These are phyloP conservation scores for Sisymbrium altissimum DNA, from an alignment of 345 rosid genomes.

Conservation along the genomic window DNA sequence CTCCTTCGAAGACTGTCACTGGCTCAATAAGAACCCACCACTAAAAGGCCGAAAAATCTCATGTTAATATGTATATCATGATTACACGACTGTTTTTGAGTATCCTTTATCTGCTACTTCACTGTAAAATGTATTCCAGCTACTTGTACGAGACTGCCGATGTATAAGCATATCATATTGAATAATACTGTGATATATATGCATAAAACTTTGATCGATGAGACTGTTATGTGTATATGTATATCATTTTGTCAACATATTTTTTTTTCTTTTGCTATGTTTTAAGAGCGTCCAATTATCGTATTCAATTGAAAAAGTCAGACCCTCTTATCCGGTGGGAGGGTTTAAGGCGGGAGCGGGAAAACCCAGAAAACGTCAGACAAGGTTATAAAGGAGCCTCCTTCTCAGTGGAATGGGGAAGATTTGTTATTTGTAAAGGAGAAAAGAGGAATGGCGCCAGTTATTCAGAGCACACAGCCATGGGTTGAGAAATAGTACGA, in stretches of 20 bases:
- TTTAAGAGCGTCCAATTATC: background rate
- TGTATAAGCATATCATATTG: background rate
- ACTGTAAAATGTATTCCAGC: background rate
- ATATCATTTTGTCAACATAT: background rate
- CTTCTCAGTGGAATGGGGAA: background rate
- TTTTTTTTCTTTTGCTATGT: background rate
- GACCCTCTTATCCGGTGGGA: background rate
- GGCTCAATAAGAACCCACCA: slow-evolving; percentile 54
- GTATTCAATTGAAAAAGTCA: background rate
- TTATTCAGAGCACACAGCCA: slow-evolving; percentile 77
- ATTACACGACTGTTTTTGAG: background rate
- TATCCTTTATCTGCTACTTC: background rate
- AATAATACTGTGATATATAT: background rate
- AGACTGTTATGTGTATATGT: too few relatives aligned
- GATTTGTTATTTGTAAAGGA: background rate
- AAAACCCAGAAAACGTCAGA: background rate
- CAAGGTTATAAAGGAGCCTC: slow-evolving; percentile 6
- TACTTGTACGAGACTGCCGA: background rate
- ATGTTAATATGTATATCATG: slow-evolving; percentile 16
- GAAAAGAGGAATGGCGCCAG: slow-evolving; percentile 65
- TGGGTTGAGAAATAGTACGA: slow-evolving; percentile 94
- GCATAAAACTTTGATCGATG: background rate
- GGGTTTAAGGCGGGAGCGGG: slow-evolving; percentile 21
- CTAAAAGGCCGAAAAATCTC: slow-evolving; percentile 19
- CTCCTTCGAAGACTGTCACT: slow-evolving; percentile 74